Percentiles rank a stretch among this genome's conserved stretches.
These are phyloP conservation scores for Coccinonectria pachysandricola DNA, from an alignment of 2,329 filamentous ascomycete genomes.

Conservation along the genomic window DNA sequence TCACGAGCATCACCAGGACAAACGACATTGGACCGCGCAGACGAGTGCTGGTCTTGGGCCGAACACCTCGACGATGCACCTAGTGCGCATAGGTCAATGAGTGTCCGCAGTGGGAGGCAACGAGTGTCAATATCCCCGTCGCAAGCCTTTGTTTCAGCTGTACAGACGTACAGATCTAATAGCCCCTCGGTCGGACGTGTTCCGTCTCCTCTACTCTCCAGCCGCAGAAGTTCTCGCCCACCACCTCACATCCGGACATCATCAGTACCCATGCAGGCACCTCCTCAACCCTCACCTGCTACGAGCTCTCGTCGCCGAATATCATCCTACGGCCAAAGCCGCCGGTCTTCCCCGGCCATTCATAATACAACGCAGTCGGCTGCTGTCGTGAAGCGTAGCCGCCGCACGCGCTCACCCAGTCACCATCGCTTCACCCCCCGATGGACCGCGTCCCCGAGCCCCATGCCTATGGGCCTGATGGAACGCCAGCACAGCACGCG, in stretches of 20 bases:
- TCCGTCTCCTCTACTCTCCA: slow-evolving; percentile 29
- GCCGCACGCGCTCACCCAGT: slow-evolving; percentile 49
- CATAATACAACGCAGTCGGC: slow-evolving; percentile 19
- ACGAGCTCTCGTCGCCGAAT: slow-evolving; percentile 35
- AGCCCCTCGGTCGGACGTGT: slow-evolving; percentile 26
- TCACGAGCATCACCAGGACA: slow-evolving; percentile 15
- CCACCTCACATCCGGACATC: slow-evolving; percentile 40
- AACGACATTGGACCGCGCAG: slow-evolving; percentile 39
- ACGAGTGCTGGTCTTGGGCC: slow-evolving; percentile 55
- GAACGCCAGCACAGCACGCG: slow-evolving; percentile 28
- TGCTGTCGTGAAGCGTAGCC: slow-evolving; percentile 37
- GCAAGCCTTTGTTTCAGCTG: slow-evolving; percentile 19
- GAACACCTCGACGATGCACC: slow-evolving; percentile 51
- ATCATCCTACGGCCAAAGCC: slow-evolving; percentile 30
- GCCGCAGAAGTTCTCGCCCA: slow-evolving; percentile 33
- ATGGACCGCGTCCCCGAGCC: slow-evolving; percentile 40
- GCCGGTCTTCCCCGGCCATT: slow-evolving; percentile 22
- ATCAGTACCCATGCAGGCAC: slow-evolving; percentile 38
- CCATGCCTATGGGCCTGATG: slow-evolving; percentile 25
- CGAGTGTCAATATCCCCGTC: slow-evolving; percentile 33
- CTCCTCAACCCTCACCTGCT: slow-evolving; percentile 29
- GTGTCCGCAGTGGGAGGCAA: slow-evolving; percentile 30
- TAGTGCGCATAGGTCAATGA: slow-evolving; percentile 33
- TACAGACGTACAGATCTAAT: slow-evolving; percentile 18
- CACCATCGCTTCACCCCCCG: slow-evolving; percentile 43